Base-by-base conservation (phyloP, 371 early-diverging fungal species). In the Mucor irregularis region DNA sequence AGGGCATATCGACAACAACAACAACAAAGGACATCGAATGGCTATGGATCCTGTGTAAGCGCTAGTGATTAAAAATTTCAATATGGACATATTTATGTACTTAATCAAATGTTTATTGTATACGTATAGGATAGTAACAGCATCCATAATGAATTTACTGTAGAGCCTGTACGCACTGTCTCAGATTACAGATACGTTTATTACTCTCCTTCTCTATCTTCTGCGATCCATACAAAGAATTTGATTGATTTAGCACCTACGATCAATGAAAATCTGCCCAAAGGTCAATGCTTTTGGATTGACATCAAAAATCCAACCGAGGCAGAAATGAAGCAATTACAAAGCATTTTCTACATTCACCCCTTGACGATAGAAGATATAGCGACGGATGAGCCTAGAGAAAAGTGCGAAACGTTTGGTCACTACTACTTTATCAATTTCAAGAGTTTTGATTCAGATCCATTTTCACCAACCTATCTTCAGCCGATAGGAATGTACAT, bases 291-390 rank as follows among this genome's bases (percentile, higher is more conserved):
- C 51, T 93, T 89, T 70, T 92, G 93, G 94, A 73, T 94, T 28
- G 91, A 94, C 48, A 83, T 92, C n/a, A 68, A 81, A 34, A 75
- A 77, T 26, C 91, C 93, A 2, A 86, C 88, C 2, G 72, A 80
- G 34, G 61, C 74, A 25, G 94, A 93, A 55, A 88, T 93, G 87
- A 76, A 80, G 28, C 30, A 43, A 10, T 31, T 55, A 6, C 42
- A 28, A 35, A 2, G 19, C 25, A 45, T 85, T 13, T 88, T 90
- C 40, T 67, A 78, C 47, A 86, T 96, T 16, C 97, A 96, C 62
- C 94, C 97, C 11, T 65, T 96, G 39, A 95, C 95, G 0, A 82
- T 80, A n/a, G 95, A 96, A 73, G 97, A 95, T 58, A 91, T 95
- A 49, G 80, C 84, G 53, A 90, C 88, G 21, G 87, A 93, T 56